A percentile compares a stretch with the other conserved stretches of the same genome.
Conservation (phyloP, 345 rosid species). For the Orychophragmus violaceus region DNA sequence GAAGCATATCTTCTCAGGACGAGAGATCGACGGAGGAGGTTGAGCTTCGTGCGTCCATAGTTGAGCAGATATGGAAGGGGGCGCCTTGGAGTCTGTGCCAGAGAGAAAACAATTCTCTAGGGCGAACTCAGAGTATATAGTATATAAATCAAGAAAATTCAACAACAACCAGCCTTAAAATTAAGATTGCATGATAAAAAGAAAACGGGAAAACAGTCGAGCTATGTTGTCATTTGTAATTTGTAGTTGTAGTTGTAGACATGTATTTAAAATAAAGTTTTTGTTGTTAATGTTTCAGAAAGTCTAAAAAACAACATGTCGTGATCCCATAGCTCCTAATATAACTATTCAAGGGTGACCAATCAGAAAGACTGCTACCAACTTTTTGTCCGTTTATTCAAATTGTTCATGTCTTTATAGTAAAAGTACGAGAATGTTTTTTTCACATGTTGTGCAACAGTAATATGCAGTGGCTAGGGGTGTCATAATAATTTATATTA, state of each 20-base stretch:
- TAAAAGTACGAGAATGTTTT: conserved; percentile 8
- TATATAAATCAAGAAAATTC: no score
- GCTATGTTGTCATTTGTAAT: conserved; percentile 3
- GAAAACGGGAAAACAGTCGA: neutral
- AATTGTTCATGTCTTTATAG: conserved; percentile 3
- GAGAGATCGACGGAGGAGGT: no score
- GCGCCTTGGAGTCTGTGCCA: no score
- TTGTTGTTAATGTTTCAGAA: neutral
- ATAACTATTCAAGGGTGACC: neutral
- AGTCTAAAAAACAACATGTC: neutral
- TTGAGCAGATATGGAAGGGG: no score
- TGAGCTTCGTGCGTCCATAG: no score
- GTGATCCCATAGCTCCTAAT: neutral
- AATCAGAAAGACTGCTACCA: neutral
- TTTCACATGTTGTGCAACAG: conserved; percentile 2
- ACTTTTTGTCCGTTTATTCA: neutral
- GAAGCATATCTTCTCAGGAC: no score
- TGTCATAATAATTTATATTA: no score
- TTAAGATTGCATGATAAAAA: neutral
- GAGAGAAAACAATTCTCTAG: no score
- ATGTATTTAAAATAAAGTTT: neutral
- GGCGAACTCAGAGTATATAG: no score
- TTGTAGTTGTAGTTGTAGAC: no score
- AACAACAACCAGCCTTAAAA: neutral
- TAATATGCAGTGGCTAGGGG: no score